Evolutionary conservation across 2,329 filamentous ascomycete species (phyloP).

Genomic region (Ophiostoma triangulosporum): DNA sequence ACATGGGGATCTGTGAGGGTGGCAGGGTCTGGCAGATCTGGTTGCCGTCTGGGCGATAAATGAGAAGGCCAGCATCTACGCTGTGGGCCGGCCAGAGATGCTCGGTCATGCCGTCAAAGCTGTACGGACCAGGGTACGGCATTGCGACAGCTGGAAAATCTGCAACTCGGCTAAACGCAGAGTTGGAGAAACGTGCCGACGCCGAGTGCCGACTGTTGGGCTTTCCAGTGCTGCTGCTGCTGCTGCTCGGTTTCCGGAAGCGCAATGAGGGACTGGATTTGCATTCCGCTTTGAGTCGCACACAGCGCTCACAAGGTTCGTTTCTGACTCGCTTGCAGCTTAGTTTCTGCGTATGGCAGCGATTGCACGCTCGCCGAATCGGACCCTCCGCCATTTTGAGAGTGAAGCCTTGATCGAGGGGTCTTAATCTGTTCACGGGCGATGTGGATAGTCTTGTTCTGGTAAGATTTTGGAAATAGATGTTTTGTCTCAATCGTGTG

Average conservation of each 20-base stretch:
- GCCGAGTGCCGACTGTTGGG: neutral
- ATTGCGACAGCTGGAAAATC: neutral
- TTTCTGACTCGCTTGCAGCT: slow-evolving; percentile 29
- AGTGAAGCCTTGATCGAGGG: neutral
- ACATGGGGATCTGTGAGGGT: neutral
- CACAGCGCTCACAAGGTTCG: slow-evolving; percentile 29
- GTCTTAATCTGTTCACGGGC: neutral
- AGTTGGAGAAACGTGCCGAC: neutral
- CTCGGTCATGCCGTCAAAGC: slow-evolving; percentile 7
- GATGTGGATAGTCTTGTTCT: neutral
- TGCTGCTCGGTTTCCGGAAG: slow-evolving; percentile 12
- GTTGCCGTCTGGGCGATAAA: slow-evolving; percentile 5
- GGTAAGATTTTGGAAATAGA: too few species aligned
- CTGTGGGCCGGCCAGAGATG: slow-evolving; percentile 5
- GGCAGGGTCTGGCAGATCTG: slow-evolving; percentile 2
- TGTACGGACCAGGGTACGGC: slow-evolving; percentile 7
- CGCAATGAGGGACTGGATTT: slow-evolving; percentile 29
- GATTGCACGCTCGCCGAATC: slow-evolving; percentile 31
- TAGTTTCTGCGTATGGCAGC: slow-evolving; percentile 33
- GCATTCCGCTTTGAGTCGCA: slow-evolving; percentile 28
- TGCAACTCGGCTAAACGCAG: neutral
- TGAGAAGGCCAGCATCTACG: slow-evolving; percentile 3
- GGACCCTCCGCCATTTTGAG: slow-evolving; percentile 10
- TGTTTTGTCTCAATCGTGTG: too few species aligned
- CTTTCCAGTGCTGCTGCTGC: slow-evolving; percentile 10